Evolutionary conservation across 257 asterid species (phyloP).

Genomic region (Scutellaria baicalensis): DNA sequence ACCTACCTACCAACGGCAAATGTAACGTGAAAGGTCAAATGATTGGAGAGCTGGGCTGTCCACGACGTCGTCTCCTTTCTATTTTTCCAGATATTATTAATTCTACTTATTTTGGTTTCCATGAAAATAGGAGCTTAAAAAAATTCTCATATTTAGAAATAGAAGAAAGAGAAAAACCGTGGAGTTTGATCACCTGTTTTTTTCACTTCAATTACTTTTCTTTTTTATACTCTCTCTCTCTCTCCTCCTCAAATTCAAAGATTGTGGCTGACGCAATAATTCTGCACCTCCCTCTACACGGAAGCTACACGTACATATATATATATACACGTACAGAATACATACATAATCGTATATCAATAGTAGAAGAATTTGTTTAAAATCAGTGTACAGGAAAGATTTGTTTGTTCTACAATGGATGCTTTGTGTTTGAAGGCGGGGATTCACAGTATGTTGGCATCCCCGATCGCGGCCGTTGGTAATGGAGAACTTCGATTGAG

Average conservation of each 20-base stretch:
- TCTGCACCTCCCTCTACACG: constrained; percentile 10
- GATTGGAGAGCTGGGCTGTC: not conserved
- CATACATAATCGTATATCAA: not conserved
- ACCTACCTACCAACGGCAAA: too few species aligned
- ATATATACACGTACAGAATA: not conserved
- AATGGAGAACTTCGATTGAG: constrained; percentile 44
- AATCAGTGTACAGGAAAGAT: not conserved
- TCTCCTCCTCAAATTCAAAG: constrained; percentile 23
- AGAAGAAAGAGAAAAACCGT: too few species aligned
- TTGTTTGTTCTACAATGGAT: constrained; percentile 40
- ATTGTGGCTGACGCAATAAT: constrained; percentile 27
- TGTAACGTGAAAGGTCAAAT: too few species aligned
- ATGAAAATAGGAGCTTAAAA: not conserved
- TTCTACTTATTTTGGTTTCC: not conserved
- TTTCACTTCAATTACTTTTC: not conserved
- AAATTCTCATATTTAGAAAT: too few species aligned
- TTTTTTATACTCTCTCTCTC: not conserved
- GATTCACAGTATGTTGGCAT: constrained; percentile 44
- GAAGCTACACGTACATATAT: not conserved
- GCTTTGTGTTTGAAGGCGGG: constrained; percentile 66
- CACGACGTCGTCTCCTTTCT: constrained; percentile 15
- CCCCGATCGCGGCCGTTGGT: constrained; percentile 47
- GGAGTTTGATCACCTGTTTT: too few species aligned
- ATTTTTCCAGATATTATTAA: not conserved
- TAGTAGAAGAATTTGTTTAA: not conserved